Evolutionary conservation across 148 eudicot genomes (phyloP).

Genomic region (Euryodendron excelsum): DNA sequence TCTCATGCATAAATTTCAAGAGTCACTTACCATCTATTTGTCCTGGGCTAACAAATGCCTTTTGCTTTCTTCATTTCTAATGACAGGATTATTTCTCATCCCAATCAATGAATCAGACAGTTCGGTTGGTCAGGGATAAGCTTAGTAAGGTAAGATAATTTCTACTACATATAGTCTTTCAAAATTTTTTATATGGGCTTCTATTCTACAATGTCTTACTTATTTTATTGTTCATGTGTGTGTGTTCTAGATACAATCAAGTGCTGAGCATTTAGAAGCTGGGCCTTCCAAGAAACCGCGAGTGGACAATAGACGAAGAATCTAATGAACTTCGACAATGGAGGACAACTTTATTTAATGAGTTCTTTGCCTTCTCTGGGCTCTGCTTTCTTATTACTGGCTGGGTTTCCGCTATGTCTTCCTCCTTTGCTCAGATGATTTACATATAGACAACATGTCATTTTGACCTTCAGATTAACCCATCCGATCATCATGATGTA

Average conservation of each 20-base stretch:
- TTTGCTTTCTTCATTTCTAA: not conserved
- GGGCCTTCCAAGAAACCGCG: constrained; percentile 60
- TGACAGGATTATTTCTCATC: constrained; percentile 73
- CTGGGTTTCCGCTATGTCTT: not conserved
- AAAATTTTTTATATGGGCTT: not conserved
- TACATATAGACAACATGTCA: not conserved
- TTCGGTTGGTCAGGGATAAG: constrained; percentile 65
- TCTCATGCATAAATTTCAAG: not conserved
- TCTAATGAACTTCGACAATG: constrained; percentile 25
- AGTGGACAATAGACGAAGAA: constrained; percentile 72
- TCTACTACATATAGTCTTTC: not conserved
- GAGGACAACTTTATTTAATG: not conserved
- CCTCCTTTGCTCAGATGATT: not conserved
- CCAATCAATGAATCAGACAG: constrained; percentile 80
- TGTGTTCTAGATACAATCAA: constrained; percentile 60
- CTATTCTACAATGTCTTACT: not conserved
- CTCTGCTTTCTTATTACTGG: not conserved
- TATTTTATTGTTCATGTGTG: not conserved
- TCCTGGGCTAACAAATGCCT: not conserved
- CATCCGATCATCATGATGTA: not conserved
- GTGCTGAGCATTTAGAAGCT: constrained; percentile 36
- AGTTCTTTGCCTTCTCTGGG: not conserved
- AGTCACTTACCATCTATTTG: not conserved
- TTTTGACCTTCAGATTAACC: not conserved
- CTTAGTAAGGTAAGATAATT: constrained; percentile 56